Base-by-base conservation (phyloP, 495 filamentous ascomycete species). In the Xylaria longipes region DNA sequence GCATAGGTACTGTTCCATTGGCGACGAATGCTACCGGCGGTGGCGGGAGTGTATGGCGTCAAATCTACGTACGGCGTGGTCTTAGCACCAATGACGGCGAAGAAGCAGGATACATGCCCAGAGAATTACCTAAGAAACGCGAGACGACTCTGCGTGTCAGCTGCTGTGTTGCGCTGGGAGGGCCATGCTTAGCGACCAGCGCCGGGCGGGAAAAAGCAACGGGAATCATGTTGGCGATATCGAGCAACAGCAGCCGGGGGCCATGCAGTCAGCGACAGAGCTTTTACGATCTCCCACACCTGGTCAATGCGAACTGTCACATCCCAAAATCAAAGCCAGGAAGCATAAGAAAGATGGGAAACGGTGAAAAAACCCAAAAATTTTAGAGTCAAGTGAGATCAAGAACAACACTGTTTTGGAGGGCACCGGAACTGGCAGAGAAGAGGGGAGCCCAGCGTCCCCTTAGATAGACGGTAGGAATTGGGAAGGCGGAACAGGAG, bases 161-260 rank as follows among this genome's bases (percentile, higher is more conserved):
- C 39, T 72, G 67, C 15, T 77, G 73, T 39, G 77, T 74, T 43
- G 69, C 72, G 71, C 77, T 56, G 68, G 73, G 62, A 22, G 77
- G 66, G 50, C 70, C 72, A 71, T 77, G 72, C 65, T 79, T 74
- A 65, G 77, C 77, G 72, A 75, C 77, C 71, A 79, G 71, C 69
- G 75, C 77, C 29, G 77, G 75, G 41, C 77, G 73, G 58, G 76
- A 68, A 52, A 75, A 76, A 33, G 77, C 71, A 71, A 72, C 70
- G 22, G 72, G 74, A 68, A 77, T 77, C 72, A 79, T 79, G 45
- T 74, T 73, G 68, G 70, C 68, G 48, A 45, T 37, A 60, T 25
- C 62, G 52, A 65, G 50, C 27, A 60, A 1, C 48, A 58, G 20
- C 15, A 56, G 61, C 41, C 52, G 11, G 43, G 66, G 52, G 66